Percentiles rank a stretch among this genome's conserved stretches.
Conservation (phyloP, 306 rosid species). For the Cucumis melo region DNA sequence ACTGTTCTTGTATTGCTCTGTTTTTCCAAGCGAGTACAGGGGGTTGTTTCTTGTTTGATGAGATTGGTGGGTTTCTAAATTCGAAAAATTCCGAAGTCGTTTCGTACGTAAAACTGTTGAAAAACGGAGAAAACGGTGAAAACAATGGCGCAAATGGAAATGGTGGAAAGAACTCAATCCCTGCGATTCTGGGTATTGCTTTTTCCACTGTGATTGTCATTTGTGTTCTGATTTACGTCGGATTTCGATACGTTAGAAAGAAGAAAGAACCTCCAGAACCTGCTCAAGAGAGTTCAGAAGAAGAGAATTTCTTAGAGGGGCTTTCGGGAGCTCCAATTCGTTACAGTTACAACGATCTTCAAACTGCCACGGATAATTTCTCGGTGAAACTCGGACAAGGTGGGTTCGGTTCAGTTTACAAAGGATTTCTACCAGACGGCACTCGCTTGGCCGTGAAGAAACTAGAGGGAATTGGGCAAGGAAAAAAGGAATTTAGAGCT, state of each 20-base stretch:
- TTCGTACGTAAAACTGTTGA: conserved; percentile 56
- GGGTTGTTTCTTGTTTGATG: conserved; percentile 46
- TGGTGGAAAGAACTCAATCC: conserved; percentile 18
- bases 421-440: conserved; percentile 62
- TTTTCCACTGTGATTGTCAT: conserved; percentile 34
- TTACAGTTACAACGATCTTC: conserved; percentile 54
- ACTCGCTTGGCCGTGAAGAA: conserved; percentile 74
- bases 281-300: conserved; percentile 45
- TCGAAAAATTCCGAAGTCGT: conserved; percentile 37
- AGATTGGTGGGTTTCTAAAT: conserved; percentile 54
- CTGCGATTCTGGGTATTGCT: conserved; percentile 41
- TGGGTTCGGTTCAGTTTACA: conserved; percentile 84
- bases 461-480: conserved; percentile 85
- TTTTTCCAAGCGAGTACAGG: conserved; percentile 67
- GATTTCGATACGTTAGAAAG: conserved; percentile 31
- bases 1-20: conserved; percentile 70
- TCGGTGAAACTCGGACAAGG: conserved; percentile 78
- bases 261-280: conserved; percentile 28
- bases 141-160: conserved; percentile 20
- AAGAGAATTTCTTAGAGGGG: conserved; percentile 74
- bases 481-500: conserved; percentile 87
- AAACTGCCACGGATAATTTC: conserved; percentile 62
- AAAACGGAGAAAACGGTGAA: conserved; percentile 15
- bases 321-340: conserved; percentile 72
- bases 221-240: conserved; percentile 27